Evolutionary conservation across 2,329 filamentous ascomycete genomes (phyloP).

Genomic region (Arachnopeziza araneosa): DNA sequence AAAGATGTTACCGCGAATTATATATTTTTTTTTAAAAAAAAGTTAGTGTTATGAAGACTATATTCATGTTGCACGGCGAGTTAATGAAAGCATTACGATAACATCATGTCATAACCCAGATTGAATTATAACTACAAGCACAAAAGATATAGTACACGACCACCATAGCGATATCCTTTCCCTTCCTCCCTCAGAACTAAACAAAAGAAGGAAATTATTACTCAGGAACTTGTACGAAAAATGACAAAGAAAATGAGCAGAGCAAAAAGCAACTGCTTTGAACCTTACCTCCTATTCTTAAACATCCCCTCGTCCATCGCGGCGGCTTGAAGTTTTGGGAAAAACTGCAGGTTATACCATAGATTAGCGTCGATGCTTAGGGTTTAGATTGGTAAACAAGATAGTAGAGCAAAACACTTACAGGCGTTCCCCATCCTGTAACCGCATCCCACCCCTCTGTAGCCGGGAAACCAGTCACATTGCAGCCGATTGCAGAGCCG

Average conservation of each 20-base stretch:
- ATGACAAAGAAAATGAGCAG: not conserved
- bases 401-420: not conserved
- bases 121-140: too few species aligned
- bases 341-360: not conserved
- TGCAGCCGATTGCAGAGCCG: slow-evolving; percentile 35
- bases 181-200: too few species aligned
- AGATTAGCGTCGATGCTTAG: not conserved
- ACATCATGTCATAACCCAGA: too few species aligned
- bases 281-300: not conserved
- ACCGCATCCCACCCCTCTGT: slow-evolving; percentile 33
- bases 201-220: too few species aligned
- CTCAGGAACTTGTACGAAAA: too few species aligned
- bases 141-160: too few species aligned
- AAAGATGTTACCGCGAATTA: too few species aligned
- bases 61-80: too few species aligned
- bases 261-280: not conserved
- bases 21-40: too few species aligned
- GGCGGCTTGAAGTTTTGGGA: not conserved
- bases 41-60: too few species aligned
- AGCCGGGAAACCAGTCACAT: slow-evolving; percentile 25
- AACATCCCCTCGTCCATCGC: not conserved
- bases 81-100: too few species aligned
- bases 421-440: slow-evolving; percentile 33
- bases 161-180: too few species aligned
- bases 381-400: not conserved